Evolutionary conservation across 169 alveolate genomes (phyloP), one percentile per base, ranked within the genome.

Genomic region (Plasmodium berghei): DNA sequence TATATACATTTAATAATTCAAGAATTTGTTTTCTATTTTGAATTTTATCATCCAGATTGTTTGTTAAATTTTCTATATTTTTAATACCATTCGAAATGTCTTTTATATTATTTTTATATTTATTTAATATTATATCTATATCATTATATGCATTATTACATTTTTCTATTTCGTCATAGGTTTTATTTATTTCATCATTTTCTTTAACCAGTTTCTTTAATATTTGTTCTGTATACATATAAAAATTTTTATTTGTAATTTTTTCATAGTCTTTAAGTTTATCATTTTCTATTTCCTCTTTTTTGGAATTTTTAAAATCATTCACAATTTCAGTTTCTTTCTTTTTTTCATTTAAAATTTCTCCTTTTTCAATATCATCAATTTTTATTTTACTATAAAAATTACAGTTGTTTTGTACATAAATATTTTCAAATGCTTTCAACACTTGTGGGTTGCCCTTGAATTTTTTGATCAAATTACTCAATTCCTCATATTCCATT

Each of bases 11-110:
- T 66, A 93, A 73, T 40, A 87, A 72, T 28, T 93, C 92, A n/a
- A 92, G 34, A n/a, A 88, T 74, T 54, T 72, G 16, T 73, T 70
- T 75, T 28, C 96, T 70, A 66, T 93, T 93, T 9, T 92, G 87
- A 26, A 93, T 74, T 54, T 93, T 80, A 16, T 66, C 54, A n/a
- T 87, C 63, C 62, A 93, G 61, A 56, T 67, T 92, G n/a, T 88
- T 75, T 12, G 96, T 92, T 26, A 92, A 83, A 6, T 49, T 69
- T 61, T 93, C 92, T 34, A 93, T 90, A 40, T 92, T 90, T 56
- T 74, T 92, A 0, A 93, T 93, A 54, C 72, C 87, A 0, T 72
- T 63, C 28, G 93, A 93, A 8, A 94, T 91, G n/a, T 64, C 22
- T 40, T 89, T 87, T 45, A 93, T 75, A 45, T 87, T 73, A 54